Conservation (phyloP, 106 monocot genomes). For the Narthecium ossifragum region DNA sequence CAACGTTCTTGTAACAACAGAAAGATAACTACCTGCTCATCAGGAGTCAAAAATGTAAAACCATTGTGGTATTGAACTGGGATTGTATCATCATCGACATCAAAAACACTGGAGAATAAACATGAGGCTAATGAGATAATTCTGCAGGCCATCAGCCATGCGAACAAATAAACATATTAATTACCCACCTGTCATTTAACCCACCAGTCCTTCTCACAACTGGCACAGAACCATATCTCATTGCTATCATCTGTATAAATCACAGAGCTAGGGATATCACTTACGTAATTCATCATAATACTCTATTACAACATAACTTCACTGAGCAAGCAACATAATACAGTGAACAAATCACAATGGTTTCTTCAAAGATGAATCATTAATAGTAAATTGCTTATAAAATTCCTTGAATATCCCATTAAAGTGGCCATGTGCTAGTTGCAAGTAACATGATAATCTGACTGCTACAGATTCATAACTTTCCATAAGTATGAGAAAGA, state of each 20-base stretch:
- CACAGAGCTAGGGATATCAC: neutral
- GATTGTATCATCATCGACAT: conserved; percentile 66
- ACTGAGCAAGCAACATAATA: too few species aligned
- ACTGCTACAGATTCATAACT: too few species aligned
- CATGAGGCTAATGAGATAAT: neutral
- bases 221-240: conserved; percentile 96
- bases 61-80: conserved; percentile 61
- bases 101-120: conserved; percentile 66
- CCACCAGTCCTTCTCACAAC: conserved; percentile 88
- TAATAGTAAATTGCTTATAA: too few species aligned
- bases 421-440: too few species aligned
- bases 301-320: too few species aligned
- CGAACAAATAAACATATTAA: neutral
- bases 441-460: too few species aligned
- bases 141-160: neutral
- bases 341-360: too few species aligned
- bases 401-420: too few species aligned
- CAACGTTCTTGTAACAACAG: too few species aligned
- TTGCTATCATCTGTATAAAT: conserved; percentile 85
- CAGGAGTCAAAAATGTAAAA: conserved; percentile 67
- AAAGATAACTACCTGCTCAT: conserved; percentile 51
- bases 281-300: too few species aligned
- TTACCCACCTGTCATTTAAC: conserved; percentile 69
- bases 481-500: neutral
- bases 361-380: too few species aligned